Evolutionary conservation across 805 yeast genomes (phyloP), one percentile per base, ranked within the genome.

Genomic region (Pichia ethanolica): DNA sequence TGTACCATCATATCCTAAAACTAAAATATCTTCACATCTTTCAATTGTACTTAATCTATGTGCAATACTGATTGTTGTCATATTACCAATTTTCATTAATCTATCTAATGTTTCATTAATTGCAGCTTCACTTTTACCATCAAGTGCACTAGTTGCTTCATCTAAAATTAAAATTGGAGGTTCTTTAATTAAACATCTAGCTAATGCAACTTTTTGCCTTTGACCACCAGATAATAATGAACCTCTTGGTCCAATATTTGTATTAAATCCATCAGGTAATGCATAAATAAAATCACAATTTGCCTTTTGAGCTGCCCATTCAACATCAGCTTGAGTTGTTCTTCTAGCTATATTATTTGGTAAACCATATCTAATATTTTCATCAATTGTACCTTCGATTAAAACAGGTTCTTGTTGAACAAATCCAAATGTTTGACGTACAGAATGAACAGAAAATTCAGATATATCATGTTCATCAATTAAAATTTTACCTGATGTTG

Each of bases 351-450:
- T 66, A 34, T 71, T 72, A 26, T 60, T 42, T 10, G 71, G 68
- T 26, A 67, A 41, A 0, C 96, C 95, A 65, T 91, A 91, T 6
- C 79, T 74, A 50, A 91, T 85, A 59, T 91, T 91, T n/a, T 89
- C 96, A 38, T 83, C 75, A 33, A 91, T 80, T 0, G 95, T 78
- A 1, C 97, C 97, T 50, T 89, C 83, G 67, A 89, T 88, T 47
- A 91, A 70, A 25, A 88, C 77, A 0, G 98, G 96, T 59, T 91
- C 97, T 64, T 91, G 98, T 53, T 86, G 90, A 4, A 91, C 98
- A 47, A 86, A 84, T 10, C 97, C 97, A 49, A 84, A 74, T 33
- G 89, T 69, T 49, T 80, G 75, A 48, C 98, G 74, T 60, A 84
- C 77, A 36, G 82, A 79, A 66, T 89, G 84, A 47, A 90, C 77